Percentiles rank a stretch among this genome's conserved stretches.
Evolutionary conservation across 306 rosid genomes (phyloP).

Genomic region (Urtica urens): DNA sequence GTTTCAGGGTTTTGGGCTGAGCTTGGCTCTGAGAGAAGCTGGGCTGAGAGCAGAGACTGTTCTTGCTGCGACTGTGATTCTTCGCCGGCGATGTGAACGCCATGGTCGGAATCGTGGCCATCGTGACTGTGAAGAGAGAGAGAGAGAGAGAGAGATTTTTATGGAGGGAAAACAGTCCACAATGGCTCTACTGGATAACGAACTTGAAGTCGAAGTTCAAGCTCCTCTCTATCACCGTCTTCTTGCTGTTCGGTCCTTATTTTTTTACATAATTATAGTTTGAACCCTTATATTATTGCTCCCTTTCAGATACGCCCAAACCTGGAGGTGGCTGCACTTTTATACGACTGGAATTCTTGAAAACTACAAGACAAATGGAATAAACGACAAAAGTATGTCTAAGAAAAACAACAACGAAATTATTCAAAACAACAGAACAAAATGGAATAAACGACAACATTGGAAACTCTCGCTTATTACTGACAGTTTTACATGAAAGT

Average conservation of each 20-base stretch:
- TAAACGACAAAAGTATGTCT: no score
- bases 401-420: no score
- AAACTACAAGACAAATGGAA: no score
- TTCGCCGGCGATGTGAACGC: constrained; percentile 19
- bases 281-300: background rate
- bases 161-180: background rate
- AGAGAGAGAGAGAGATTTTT: background rate
- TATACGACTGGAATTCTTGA: no score
- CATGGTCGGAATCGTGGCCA: background rate
- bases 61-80: constrained; percentile 4
- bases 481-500: no score
- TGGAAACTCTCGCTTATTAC: no score
- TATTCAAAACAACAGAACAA: background rate
- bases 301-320: no score
- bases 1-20: constrained; percentile 6
- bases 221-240: background rate
- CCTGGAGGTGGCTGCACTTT: background rate
- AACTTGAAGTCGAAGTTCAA: constrained; percentile 1
- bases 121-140: background rate
- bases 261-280: background rate
- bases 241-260: constrained; percentile 3
- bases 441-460: background rate
- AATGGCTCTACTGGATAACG: background rate
- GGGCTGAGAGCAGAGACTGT: constrained; percentile 17
- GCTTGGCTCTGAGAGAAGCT: constrained; percentile 8